Evolutionary conservation across 371 early-diverging fungal species (phyloP), one percentile per base, ranked within the genome.

Genomic region (Mortierella sp.): DNA sequence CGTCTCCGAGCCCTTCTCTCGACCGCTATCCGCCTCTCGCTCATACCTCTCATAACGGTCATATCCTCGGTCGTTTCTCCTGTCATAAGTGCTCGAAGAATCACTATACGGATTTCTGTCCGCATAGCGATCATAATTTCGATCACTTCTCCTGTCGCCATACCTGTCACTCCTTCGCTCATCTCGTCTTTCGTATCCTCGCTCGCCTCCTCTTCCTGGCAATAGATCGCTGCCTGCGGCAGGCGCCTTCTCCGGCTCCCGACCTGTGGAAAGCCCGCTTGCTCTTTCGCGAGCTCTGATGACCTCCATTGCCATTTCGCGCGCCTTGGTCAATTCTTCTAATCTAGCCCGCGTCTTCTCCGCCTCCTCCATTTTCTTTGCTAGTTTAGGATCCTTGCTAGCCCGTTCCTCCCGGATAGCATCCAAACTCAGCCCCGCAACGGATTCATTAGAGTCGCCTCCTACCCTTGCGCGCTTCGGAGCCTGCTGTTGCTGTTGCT

Each of bases 401-500:
- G 64, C 48, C 12, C 59, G 63, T 12, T 63, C 70, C 28, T 31
- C 50, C 31, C 70, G 48, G 30, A 70, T 63, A 15, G 70, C 70
- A 34, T 27, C 26, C 37, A 70, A 17, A 39, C 64, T 70, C 4
- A 70, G 43, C 7, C 70, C 59, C 3, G 31, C 28, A 24, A 47
- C 34, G 2, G 47, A 24, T 34, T 62, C 50, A 12, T 21, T 50
- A 2, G 52, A 14, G 6, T 50, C 55, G 26, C 48, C 43, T 42
- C 54, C 58, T 7, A 27, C 43, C 39, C 57, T 70, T 47, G 48
- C 30, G 11, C 70, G 47, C 31, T 63, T 70, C 30, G 50, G 31
- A 4, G 32, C 27, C 11, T 58, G 37, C 27, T 47, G 43, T 12
- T 58, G 39, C 24, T 49, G 43, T 19, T 54, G 63, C 6, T 54